These are phyloP conservation scores for Bonia amplexicaulis DNA, from an alignment of 176 grass and related monocot species.

Conservation along the genomic window DNA sequence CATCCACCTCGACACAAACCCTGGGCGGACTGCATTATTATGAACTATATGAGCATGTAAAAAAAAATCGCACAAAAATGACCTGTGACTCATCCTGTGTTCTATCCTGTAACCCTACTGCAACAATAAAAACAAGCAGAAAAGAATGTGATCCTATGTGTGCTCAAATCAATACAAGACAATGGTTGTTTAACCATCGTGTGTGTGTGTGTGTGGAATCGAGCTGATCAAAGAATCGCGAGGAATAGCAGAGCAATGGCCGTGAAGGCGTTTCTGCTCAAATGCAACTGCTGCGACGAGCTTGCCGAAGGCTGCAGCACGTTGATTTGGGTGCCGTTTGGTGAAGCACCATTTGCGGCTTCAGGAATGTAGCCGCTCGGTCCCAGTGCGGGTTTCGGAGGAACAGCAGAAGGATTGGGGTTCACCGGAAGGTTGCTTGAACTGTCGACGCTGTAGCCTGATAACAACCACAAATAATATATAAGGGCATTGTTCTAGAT, in stretches of 20 bases:
- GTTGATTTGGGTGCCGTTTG: slow-evolving; percentile 29
- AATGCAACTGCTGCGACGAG: slow-evolving; percentile 5
- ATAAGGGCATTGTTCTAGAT: background rate
- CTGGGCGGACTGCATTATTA: slow-evolving; percentile 14
- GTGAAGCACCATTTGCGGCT: slow-evolving; percentile 20
- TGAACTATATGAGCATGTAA: background rate
- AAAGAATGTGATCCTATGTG: slow-evolving; percentile 27
- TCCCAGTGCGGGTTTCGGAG: slow-evolving; percentile 24
- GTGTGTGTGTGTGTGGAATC: background rate
- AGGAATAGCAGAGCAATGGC: slow-evolving; percentile 19
- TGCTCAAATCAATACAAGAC: slow-evolving; percentile 7
- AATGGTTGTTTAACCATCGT: slow-evolving; percentile 1
- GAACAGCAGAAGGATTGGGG: slow-evolving; percentile 29
- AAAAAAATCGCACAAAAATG: slow-evolving; percentile 32
- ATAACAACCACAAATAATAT: background rate
- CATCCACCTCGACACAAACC: slow-evolving; percentile 25
- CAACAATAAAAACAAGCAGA: slow-evolving; percentile 17
- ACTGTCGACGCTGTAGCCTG: slow-evolving; percentile 46
- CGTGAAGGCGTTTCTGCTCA: background rate
- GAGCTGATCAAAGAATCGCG: slow-evolving; percentile 35
- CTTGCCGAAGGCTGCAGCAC: slow-evolving; percentile 13
- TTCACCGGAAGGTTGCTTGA: slow-evolving; percentile 40
- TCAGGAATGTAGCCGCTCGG: slow-evolving; percentile 45
- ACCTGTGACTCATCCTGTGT: slow-evolving; percentile 7
- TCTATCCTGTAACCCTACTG: slow-evolving; percentile 32